These are phyloP conservation scores for Fusarium nelsonii DNA, from an alignment of 2,329 filamentous ascomycete genomes.

Conservation along the genomic window DNA sequence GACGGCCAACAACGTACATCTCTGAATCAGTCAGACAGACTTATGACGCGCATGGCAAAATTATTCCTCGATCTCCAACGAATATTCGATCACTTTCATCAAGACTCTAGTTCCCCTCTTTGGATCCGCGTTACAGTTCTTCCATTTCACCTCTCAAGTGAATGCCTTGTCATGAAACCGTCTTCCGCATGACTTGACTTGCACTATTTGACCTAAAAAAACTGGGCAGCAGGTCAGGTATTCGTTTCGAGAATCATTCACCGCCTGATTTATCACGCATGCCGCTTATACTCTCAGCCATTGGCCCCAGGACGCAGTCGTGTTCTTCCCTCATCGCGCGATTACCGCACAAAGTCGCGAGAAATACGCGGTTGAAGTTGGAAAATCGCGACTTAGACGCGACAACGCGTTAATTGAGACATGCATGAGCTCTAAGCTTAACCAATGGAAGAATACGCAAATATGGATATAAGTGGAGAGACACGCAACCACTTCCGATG, in stretches of 20 bases:
- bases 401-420: conserved; percentile 36
- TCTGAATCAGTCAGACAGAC: not conserved
- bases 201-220: not conserved
- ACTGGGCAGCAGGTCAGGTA: conserved; percentile 1
- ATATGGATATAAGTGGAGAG: conserved; percentile 25
- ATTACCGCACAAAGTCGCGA: conserved; percentile 31
- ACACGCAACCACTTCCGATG: conserved; percentile 45
- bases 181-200: not conserved
- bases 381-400: conserved; percentile 27
- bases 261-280: conserved; percentile 25
- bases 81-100: conserved; percentile 4
- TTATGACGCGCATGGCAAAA: conserved; percentile 21
- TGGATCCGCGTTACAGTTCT: not conserved
- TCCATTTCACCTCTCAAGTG: not conserved
- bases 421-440: conserved; percentile 2
- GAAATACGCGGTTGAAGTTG: conserved; percentile 27
- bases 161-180: conserved; percentile 4
- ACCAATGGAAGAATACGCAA: conserved; percentile 34
- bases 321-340: conserved; percentile 25
- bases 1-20: not conserved
- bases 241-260: conserved; percentile 11
- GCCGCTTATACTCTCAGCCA: conserved; percentile 8
- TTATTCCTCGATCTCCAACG: conserved; percentile 6
- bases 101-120: not conserved
- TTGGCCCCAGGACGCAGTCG: conserved; percentile 23